phyloP scores from a whole-genome alignment of 805 yeast species.

The Grigorovia jiainica region DNA sequence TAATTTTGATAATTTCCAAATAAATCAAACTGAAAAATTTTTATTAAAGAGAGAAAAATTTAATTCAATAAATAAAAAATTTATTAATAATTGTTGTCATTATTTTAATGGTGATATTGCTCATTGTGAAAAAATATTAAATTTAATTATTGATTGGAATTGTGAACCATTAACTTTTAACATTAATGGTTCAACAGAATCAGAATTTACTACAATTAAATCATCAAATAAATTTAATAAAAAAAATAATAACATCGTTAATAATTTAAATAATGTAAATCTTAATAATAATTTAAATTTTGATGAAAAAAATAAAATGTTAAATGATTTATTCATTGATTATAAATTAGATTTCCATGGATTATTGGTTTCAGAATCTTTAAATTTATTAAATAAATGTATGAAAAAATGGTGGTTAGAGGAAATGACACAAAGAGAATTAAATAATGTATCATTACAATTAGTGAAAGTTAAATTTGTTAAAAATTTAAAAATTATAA shows the following conservation, averaged over 20 bases:
- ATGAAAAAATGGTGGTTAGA: slow-evolving; percentile 54
- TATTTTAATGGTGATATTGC: slow-evolving; percentile 38
- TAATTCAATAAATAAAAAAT: slow-evolving; percentile 30
- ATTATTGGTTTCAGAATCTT: slow-evolving; percentile 39
- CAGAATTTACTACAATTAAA: too few species aligned
- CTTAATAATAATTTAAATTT: neutral
- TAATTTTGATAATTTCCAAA: neutral
- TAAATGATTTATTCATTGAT: slow-evolving; percentile 9
- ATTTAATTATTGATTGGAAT: neutral
- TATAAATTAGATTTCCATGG: slow-evolving; percentile 49
- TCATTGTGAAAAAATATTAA: neutral
- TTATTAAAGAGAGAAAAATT: slow-evolving; percentile 13
- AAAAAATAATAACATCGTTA: neutral
- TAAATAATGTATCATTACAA: slow-evolving; percentile 29
- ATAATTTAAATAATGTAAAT: too few species aligned
- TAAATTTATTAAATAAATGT: slow-evolving; percentile 28
- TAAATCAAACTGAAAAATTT: neutral
- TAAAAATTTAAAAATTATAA: slow-evolving; percentile 39
- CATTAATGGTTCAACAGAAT: neutral
- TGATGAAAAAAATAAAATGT: neutral
- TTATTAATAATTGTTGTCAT: slow-evolving; percentile 31
- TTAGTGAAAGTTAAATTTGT: slow-evolving; percentile 34
- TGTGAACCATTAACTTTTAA: slow-evolving; percentile 2
- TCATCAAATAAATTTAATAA: neutral
- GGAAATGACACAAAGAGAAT: slow-evolving; percentile 39